These are phyloP conservation scores for Sugiyamaella grinbergsii DNA, from an alignment of 1,139 yeast species.

Conservation along the genomic window DNA sequence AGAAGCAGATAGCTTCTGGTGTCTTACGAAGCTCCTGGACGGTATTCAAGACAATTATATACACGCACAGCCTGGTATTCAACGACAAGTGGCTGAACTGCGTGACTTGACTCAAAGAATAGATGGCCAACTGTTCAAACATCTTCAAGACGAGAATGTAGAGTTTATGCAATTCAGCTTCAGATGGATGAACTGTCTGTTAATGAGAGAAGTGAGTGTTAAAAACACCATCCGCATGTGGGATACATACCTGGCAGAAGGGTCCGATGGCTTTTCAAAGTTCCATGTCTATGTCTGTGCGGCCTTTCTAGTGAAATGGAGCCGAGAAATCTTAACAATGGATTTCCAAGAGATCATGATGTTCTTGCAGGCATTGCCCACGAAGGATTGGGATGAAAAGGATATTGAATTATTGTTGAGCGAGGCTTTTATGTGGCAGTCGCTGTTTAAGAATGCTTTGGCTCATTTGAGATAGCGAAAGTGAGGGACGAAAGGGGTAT, in stretches of 20 bases:
- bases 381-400: constrained; percentile 79
- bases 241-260: constrained; percentile 94
- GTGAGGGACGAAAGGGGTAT: too few relatives aligned
- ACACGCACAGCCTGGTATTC: constrained; percentile 97
- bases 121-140: constrained; percentile 70
- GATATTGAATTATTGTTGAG: constrained; percentile 90
- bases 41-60: constrained; percentile 96
- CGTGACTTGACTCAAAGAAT: constrained; percentile 77
- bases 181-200: constrained; percentile 97
- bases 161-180: constrained; percentile 95
- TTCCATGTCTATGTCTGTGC: constrained; percentile 98
- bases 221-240: constrained; percentile 87
- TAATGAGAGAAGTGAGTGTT: constrained; percentile 89
- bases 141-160: constrained; percentile 75
- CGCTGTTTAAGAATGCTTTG: constrained; percentile 81
- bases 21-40: constrained; percentile 83
- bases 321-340: constrained; percentile 73
- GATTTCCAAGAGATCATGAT: constrained; percentile 94
- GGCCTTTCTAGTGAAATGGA: constrained; percentile 90
- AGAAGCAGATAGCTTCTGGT: constrained; percentile 98
- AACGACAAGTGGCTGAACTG: constrained; percentile 82
- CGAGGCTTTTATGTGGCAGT: constrained; percentile 97
- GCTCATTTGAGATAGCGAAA: constrained; percentile 42
- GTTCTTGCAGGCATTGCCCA: constrained; percentile 87
- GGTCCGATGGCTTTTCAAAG: constrained; percentile 82